A percentile compares a stretch with the other conserved stretches of the same genome.
phyloP scores from a whole-genome alignment of 306 rosid genomes.

The Lathyrus aphaca region DNA sequence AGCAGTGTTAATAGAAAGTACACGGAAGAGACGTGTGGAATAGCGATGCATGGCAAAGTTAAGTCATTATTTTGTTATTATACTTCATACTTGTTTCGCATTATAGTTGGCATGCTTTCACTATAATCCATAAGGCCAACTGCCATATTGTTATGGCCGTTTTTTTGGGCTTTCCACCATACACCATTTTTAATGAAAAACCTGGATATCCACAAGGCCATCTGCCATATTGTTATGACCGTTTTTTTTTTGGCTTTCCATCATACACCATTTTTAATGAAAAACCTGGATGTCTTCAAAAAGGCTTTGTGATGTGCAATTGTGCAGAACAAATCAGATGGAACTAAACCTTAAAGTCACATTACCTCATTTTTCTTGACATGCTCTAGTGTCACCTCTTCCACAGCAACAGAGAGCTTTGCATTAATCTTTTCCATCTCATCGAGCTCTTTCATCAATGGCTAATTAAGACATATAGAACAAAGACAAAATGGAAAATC shows the following conservation, averaged over 20 bases:
- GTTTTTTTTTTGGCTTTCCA: background rate
- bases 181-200: background rate
- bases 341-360: constrained; percentile 15
- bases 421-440: constrained; percentile 96
- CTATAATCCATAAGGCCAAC: background rate
- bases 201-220: constrained; percentile 7
- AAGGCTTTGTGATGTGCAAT: background rate
- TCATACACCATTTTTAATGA: background rate
- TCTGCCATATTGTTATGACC: background rate
- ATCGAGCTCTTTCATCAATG: constrained; percentile 97
- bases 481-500: constrained; percentile 39
- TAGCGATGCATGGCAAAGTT: background rate
- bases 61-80: background rate
- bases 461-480: constrained; percentile 50
- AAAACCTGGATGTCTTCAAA: constrained; percentile 12
- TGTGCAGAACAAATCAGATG: constrained; percentile 14
- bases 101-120: background rate
- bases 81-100: too few species aligned
- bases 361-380: constrained; percentile 90
- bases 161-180: constrained; percentile 1
- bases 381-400: constrained; percentile 95
- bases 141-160: background rate
- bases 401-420: constrained; percentile 87
- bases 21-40: background rate
- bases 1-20: background rate